Percentiles rank a stretch among this genome's conserved stretches.
These are phyloP conservation scores for Kwoniella newhampshirensis DNA, from an alignment of 768 basidiomycete genomes.

Conservation along the genomic window DNA sequence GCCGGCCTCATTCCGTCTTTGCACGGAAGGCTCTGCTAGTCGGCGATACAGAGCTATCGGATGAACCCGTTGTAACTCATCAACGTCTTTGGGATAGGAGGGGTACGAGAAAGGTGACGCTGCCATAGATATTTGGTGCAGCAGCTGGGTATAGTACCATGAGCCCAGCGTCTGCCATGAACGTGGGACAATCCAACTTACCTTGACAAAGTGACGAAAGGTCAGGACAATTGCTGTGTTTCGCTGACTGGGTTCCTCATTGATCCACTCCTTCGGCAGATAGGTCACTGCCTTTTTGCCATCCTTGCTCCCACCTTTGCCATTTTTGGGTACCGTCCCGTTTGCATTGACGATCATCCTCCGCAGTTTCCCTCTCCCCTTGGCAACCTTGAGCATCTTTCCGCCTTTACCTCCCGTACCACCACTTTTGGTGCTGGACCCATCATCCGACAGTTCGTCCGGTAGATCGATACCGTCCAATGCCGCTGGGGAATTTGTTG, in stretches of 20 bases:
- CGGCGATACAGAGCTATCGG: constrained; percentile 51
- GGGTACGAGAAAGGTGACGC: constrained; percentile 51
- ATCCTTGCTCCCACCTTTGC: constrained; percentile 26
- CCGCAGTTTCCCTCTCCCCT: constrained; percentile 36
- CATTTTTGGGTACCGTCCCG: constrained; percentile 18
- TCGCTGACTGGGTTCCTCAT: constrained; percentile 41
- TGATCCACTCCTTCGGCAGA: constrained; percentile 46
- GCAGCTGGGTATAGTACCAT: constrained; percentile 26
- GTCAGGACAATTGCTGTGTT: constrained; percentile 52
- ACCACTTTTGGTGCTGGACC: background rate
- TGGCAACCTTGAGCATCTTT: constrained; percentile 36
- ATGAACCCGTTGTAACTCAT: constrained; percentile 48
- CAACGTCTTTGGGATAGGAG: constrained; percentile 45
- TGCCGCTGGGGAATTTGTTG: constrained; percentile 35
- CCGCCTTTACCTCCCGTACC: constrained; percentile 1
- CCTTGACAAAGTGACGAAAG: constrained; percentile 52
- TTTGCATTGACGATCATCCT: constrained; percentile 30
- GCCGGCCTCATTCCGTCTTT: constrained; percentile 20
- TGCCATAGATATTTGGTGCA: constrained; percentile 47
- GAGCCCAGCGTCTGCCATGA: background rate
- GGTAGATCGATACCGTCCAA: constrained; percentile 40
- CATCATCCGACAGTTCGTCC: constrained; percentile 21
- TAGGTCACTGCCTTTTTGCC: constrained; percentile 33
- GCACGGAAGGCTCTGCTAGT: constrained; percentile 44
- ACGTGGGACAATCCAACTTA: constrained; percentile 18